A percentile compares a stretch with the other conserved stretches of the same genome.
Evolutionary conservation across 2,329 filamentous ascomycete species (phyloP).

Genomic region (Thermoascus crustaceus): DNA sequence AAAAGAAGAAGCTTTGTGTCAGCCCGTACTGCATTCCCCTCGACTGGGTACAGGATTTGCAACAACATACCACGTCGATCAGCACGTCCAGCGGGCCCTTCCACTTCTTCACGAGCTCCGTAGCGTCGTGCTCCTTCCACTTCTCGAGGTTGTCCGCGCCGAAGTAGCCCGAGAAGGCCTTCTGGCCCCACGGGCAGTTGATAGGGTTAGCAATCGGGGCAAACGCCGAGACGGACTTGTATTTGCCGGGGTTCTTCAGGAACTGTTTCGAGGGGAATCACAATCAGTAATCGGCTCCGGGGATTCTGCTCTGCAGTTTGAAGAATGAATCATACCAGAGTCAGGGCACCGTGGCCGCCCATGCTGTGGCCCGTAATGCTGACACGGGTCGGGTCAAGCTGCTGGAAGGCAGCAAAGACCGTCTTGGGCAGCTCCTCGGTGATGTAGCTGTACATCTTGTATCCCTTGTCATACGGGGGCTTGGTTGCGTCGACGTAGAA

Average conservation of each 20-base stretch:
- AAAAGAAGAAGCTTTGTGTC: background rate
- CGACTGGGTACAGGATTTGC: background rate
- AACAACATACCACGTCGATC: slow-evolving; percentile 68
- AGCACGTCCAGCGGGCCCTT: slow-evolving; percentile 65
- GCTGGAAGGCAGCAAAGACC: slow-evolving; percentile 63
- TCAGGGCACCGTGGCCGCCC: slow-evolving; percentile 93
- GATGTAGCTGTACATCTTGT: slow-evolving; percentile 94
- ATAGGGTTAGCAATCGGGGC: slow-evolving; percentile 83
- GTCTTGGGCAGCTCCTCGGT: slow-evolving; percentile 74
- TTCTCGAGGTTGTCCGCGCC: slow-evolving; percentile 60
- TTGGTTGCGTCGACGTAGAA: slow-evolving; percentile 88
- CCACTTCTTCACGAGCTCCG: slow-evolving; percentile 74
- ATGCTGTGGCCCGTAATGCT: slow-evolving; percentile 92
- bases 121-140: slow-evolving; percentile 88
- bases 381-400: slow-evolving; percentile 62
- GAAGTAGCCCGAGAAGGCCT: slow-evolving; percentile 88
- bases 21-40: background rate
- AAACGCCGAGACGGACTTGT: slow-evolving; percentile 82
- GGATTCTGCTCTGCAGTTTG: background rate
- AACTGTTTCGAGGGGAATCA: slow-evolving; percentile 43
- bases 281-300: background rate
- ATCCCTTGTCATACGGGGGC: slow-evolving; percentile 65
- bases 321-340: slow-evolving; percentile 46
- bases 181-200: slow-evolving; percentile 86
- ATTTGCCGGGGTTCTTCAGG: slow-evolving; percentile 82